A percentile compares a stretch with the other conserved stretches of the same genome.
phyloP scores from a whole-genome alignment of 805 yeast species.

The Debaryomyces maramus region DNA sequence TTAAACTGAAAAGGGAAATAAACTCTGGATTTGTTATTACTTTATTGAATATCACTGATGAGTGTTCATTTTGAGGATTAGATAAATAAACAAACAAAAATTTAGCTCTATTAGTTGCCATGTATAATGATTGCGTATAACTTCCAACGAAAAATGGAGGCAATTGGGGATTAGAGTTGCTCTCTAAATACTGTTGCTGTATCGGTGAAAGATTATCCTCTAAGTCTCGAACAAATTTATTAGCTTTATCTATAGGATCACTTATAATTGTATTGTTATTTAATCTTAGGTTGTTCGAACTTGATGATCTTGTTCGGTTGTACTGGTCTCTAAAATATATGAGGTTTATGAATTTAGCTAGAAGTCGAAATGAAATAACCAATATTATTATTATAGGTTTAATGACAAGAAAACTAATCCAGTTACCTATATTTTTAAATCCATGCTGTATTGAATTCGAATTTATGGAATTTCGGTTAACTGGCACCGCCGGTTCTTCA shows the following conservation, averaged over 20 bases:
- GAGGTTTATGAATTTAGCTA: constrained; percentile 23
- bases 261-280: constrained; percentile 16
- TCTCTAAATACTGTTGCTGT: constrained; percentile 9
- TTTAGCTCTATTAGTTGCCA: constrained; percentile 66
- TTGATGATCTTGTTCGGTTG: constrained; percentile 6
- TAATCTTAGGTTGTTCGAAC: constrained; percentile 6
- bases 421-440: constrained; percentile 2
- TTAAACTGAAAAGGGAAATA: constrained; percentile 37
- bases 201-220: constrained; percentile 44
- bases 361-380: constrained; percentile 20
- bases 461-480: constrained; percentile 15
- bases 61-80: constrained; percentile 68
- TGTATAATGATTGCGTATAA: constrained; percentile 74
- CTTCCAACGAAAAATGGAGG: constrained; percentile 67
- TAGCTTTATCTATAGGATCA: constrained; percentile 56
- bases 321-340: constrained; percentile 25
- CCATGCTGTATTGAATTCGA: constrained; percentile 15
- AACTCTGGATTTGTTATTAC: constrained; percentile 56
- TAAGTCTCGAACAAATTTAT: constrained; percentile 50
- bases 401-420: constrained; percentile 15
- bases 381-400: constrained; percentile 27
- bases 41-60: constrained; percentile 50
- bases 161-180: constrained; percentile 14
- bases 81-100: constrained; percentile 75
- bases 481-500: constrained; percentile 11